phyloP scores from a whole-genome alignment of 306 rosid genomes.

The Rosa persica region DNA sequence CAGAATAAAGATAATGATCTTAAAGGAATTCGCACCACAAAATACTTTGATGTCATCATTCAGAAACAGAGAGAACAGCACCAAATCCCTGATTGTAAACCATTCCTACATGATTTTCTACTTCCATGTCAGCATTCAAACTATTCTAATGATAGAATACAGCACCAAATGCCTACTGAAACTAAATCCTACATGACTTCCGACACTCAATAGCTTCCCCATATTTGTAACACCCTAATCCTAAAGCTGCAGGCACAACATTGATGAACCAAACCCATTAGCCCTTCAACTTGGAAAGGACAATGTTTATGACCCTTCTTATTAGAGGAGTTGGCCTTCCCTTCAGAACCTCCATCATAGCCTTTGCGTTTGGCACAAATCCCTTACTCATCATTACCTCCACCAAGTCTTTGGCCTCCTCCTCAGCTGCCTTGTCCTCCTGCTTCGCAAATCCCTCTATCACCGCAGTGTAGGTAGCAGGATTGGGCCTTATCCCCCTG shows the following conservation, averaged over 20 bases:
- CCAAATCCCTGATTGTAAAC: too few relatives aligned
- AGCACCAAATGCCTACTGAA: background rate
- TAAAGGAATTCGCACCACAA: background rate
- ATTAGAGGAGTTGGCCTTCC: conserved; percentile 7
- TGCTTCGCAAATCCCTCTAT: conserved; percentile 54
- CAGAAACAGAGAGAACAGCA: too few relatives aligned
- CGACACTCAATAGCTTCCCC: background rate
- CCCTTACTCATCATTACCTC: conserved; percentile 49
- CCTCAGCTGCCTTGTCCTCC: conserved; percentile 24
- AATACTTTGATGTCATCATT: too few relatives aligned
- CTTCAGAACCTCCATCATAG: conserved; percentile 45
- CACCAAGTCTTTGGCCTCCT: conserved; percentile 48
- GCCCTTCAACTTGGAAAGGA: background rate
- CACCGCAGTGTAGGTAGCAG: conserved; percentile 46
- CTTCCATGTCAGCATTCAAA: background rate
- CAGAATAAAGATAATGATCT: background rate
- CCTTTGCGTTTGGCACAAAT: conserved; percentile 60
- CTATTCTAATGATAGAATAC: background rate
- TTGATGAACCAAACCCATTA: background rate
- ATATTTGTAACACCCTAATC: background rate
- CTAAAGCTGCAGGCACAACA: background rate
- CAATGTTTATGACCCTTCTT: background rate
- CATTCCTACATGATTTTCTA: background rate
- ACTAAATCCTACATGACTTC: background rate
- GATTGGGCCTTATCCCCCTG: conserved; percentile 66